These are phyloP conservation scores for Pichia sp. DNA, from an alignment of 1,139 yeast species.

Conservation along the genomic window DNA sequence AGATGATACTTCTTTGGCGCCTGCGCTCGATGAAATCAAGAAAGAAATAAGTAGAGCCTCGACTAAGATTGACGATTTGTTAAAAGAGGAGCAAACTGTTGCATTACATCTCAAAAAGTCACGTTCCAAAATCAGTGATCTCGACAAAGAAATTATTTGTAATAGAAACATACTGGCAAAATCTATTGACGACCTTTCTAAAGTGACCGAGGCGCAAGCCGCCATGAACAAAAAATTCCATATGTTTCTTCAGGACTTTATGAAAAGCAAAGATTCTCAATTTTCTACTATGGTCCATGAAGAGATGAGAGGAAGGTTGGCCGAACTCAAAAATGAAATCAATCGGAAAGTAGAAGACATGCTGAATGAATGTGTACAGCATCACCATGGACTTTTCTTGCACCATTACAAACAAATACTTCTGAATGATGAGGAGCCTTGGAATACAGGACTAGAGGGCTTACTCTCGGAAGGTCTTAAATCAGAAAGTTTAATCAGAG, in stretches of 20 bases:
- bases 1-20: neutral
- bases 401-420: conserved; percentile 8
- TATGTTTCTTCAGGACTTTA: neutral
- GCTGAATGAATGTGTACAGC: conserved; percentile 7
- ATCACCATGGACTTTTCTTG: conserved; percentile 15
- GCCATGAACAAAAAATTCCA: conserved; percentile 3
- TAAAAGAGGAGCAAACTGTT: neutral
- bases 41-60: neutral
- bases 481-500: neutral
- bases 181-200: neutral
- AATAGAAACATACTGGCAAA: neutral
- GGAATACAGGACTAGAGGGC: conserved; percentile 1
- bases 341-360: conserved; percentile 1
- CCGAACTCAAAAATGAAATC: conserved; percentile 5
- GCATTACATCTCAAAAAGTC: neutral
- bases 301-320: neutral
- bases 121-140: neutral
- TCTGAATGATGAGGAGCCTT: neutral
- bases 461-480: neutral
- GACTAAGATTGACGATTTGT: neutral
- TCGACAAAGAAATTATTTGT: neutral
- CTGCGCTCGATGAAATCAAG: neutral
- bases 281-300: neutral
- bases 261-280: neutral
- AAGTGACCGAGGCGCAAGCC: neutral